Base-by-base conservation (phyloP, 768 basidiomycete genomes). In the Boletus bicolor region DNA sequence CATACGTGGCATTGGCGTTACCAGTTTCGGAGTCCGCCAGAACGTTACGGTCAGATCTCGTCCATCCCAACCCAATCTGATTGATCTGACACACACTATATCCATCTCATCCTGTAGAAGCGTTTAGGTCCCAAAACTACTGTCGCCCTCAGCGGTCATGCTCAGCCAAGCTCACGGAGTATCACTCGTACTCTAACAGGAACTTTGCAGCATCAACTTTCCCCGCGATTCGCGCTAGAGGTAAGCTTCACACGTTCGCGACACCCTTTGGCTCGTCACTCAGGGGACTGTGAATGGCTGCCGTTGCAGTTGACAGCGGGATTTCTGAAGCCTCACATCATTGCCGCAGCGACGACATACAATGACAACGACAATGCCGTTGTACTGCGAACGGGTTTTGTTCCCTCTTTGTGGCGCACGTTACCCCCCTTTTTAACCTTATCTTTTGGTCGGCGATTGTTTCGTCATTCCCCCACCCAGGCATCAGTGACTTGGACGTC, bases 161-260 rank as follows among this genome's bases (percentile, higher is more conserved):
- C 77, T 61, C 72, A 69, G 35, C 44, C 59, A 2, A 58, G 60
- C 34, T 12, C 61, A 48, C 58, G 56, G 49, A 59, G 38, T 43
- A 67, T 62, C 21, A 62, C 70, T 10, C 77, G 76, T 15, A 79
- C 78, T 54, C 66, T 93, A 38, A 66, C 82, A 26, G 89, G 88
- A 37, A 90, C 90, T 2, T 70, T 94, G 46, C 82, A 80, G 54
- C 87, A 93, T 69, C 88, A 91, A 63, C 84, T 83, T 64, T 89
- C 89, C 30, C 87, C 89, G 14, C 80, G 82, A 48, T 63, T 84
- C 54, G 68, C 69, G 43, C 72, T 78, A n/a, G 73, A 78, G 69
- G 83, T 79, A 67, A 59, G 54, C 44, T 56, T 49, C 57, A 49
- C 60, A 58, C 64, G 55, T 55, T 63, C 35, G 37, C 35, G 54